Base-by-base conservation (phyloP, 306 rosid species). In the Albizia julibrissin region DNA sequence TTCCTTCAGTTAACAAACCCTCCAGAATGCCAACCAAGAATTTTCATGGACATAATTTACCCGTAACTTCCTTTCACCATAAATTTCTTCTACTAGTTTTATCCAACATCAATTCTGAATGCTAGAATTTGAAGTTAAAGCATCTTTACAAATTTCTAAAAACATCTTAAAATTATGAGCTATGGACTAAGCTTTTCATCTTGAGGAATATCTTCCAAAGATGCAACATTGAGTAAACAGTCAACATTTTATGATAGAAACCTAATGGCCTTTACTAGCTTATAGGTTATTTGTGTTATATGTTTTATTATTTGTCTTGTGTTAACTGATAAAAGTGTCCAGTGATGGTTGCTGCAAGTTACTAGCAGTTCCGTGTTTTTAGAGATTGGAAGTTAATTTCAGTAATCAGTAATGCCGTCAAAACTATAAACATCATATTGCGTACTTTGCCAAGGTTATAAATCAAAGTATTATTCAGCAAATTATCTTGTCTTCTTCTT, bases 151-250 rank as follows among this genome's bases (percentile, higher is more conserved):
- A 27, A 44, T 27, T 77, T 77, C 59, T 24, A 64, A 14, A 47
- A 34, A 34, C 50, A 21, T 10, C 34, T n/a, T 8, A 78, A 37
- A 69, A 42, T 29, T 15, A 37, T 27, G 26, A 42, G 33, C 33
- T 52, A 40, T 37, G 67, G 39, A 56, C 59, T 43, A 75, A 24
- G 26, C 58, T 27, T 79, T 47, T 79, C 61, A 54, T 74, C 11
- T 19, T 13, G 2, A 29, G 4, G 1, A 59, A 58, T 54, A 26
- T 19, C 21, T 29, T 64, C 21, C 19, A 52, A 24, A 68, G 75
- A 37, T 50, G 58, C 54, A 69, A 68, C 15, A 79, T 52, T 15
- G 46, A 37, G 52, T 50, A 50, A 68, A 5, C n/a, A 37, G 69
- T 21, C 58, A 78, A 27, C 39, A 67, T 21, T 52, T 39, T 9